A percentile compares a stretch with the other conserved stretches of the same genome.
These are phyloP conservation scores for Rhodotorula paludigena DNA, from an alignment of 768 basidiomycete species.

Conservation along the genomic window DNA sequence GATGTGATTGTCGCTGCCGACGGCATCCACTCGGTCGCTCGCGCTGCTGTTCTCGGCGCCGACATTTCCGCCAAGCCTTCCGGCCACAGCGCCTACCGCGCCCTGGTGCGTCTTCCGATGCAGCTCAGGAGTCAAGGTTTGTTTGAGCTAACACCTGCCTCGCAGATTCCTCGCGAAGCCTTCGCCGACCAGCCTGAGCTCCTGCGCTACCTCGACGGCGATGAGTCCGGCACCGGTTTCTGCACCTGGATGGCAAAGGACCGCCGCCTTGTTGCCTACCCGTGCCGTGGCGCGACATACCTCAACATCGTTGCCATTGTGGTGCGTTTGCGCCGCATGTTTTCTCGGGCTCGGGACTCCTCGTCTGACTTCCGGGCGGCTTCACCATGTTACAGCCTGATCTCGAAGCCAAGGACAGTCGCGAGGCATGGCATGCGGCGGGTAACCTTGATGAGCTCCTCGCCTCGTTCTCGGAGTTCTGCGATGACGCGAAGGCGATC, in stretches of 20 bases:
- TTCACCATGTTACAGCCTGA: slow-evolving; percentile 3
- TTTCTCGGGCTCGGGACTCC: background rate
- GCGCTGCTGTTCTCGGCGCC: slow-evolving; percentile 27
- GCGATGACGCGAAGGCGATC: slow-evolving; percentile 29
- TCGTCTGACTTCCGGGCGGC: background rate
- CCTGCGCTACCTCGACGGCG: slow-evolving; percentile 24
- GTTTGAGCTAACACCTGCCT: background rate
- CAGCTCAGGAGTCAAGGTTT: background rate
- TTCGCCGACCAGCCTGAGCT: slow-evolving; percentile 6
- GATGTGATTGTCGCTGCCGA: slow-evolving; percentile 41
- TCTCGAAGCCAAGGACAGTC: slow-evolving; percentile 26
- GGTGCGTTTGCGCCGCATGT: background rate
- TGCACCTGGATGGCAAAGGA: background rate
- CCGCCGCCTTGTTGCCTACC: slow-evolving; percentile 12
- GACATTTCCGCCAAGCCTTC: slow-evolving; percentile 31
- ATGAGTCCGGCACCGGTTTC: slow-evolving; percentile 12
- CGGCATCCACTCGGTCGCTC: slow-evolving; percentile 36
- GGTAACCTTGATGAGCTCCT: slow-evolving; percentile 24
- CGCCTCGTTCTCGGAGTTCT: slow-evolving; percentile 32
- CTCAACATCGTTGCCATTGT: slow-evolving; percentile 24
- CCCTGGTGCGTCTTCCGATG: slow-evolving; percentile 19
- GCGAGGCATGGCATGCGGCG: slow-evolving; percentile 34
- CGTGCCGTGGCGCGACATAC: background rate
- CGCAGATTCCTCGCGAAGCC: slow-evolving; percentile 19
- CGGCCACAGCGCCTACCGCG: slow-evolving; percentile 40